Evolutionary conservation across 306 rosid species (phyloP).

Genomic region (Potentilla sterilis): DNA sequence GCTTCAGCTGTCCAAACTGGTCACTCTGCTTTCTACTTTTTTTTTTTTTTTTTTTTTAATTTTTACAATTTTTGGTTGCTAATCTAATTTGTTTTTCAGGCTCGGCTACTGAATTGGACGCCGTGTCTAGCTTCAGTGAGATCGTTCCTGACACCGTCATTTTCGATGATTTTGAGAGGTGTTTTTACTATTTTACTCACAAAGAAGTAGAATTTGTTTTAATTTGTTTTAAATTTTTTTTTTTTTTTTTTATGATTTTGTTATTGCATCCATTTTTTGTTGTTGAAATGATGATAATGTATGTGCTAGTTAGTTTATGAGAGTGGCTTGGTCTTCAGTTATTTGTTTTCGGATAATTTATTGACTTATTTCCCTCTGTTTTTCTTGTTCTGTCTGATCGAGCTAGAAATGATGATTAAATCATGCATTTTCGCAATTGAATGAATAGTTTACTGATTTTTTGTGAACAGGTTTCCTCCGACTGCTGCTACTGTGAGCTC

Average conservation of each 20-base stretch:
- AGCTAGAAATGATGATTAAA: background rate
- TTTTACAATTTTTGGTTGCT: background rate
- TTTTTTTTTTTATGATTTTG: background rate
- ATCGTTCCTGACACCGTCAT: conserved; percentile 97
- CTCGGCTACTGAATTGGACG: conserved; percentile 66
- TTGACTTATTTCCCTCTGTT: background rate
- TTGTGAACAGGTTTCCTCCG: conserved; percentile 72
- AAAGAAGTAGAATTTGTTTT: background rate
- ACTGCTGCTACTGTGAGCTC: conserved; percentile 98
- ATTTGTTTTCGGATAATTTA: background rate
- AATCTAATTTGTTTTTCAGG: conserved; percentile 33
- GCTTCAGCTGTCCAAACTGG: conserved; percentile 64
- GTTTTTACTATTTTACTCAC: background rate
- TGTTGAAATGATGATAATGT: background rate
- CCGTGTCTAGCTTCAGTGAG: conserved; percentile 83
- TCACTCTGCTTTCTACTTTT: conserved; percentile 5
- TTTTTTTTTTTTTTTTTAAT: no score
- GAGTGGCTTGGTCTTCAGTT: background rate
- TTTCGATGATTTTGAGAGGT: conserved; percentile 92
- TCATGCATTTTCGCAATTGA: background rate
- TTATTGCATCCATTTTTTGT: background rate
- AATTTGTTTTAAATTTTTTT: no score
- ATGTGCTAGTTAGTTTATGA: background rate
- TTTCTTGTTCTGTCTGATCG: background rate
- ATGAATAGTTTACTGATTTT: conserved; percentile 8